Evolutionary conservation across 1,284 basidiomycete species (phyloP).

Genomic region (Peniophora sp.): DNA sequence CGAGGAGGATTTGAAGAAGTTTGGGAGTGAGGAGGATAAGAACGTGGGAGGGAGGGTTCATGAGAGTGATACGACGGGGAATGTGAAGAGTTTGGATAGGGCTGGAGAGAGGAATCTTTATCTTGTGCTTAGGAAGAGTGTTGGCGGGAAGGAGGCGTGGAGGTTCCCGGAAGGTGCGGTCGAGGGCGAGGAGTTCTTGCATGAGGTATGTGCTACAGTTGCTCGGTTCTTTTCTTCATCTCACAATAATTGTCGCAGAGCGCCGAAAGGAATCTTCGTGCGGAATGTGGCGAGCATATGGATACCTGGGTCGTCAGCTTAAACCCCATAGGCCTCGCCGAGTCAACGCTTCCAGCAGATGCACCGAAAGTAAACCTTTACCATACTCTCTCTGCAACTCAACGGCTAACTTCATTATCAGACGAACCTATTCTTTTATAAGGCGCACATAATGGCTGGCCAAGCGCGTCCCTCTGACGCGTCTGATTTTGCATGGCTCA

Average conservation of each 20-base stretch:
- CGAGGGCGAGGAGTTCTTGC: slow-evolving; percentile 57
- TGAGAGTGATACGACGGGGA: slow-evolving; percentile 51
- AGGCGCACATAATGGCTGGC: slow-evolving; percentile 76
- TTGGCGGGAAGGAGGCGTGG: slow-evolving; percentile 58
- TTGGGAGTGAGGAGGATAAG: slow-evolving; percentile 51
- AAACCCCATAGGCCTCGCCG: slow-evolving; percentile 65
- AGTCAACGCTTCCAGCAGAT: slow-evolving; percentile 5
- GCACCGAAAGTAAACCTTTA: slow-evolving; percentile 18
- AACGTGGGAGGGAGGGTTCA: slow-evolving; percentile 52
- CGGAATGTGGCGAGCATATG: slow-evolving; percentile 67
- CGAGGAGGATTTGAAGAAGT: slow-evolving; percentile 35
- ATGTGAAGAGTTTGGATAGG: slow-evolving; percentile 75
- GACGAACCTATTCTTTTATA: slow-evolving; percentile 63
- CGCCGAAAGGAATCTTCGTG: slow-evolving; percentile 56
- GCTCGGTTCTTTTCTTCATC: slow-evolving; percentile 4
- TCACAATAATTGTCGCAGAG: slow-evolving; percentile 33
- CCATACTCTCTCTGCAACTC: no score
- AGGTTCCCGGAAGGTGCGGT: slow-evolving; percentile 71
- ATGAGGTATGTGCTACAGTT: slow-evolving; percentile 41
- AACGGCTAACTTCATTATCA: slow-evolving; percentile 6
- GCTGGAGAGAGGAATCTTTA: slow-evolving; percentile 82
- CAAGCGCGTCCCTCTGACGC: slow-evolving; percentile 52
- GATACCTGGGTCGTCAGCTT: slow-evolving; percentile 78
- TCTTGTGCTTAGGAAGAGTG: slow-evolving; percentile 58
- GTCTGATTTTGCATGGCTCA: slow-evolving; percentile 82